Evolutionary conservation across 2,329 filamentous ascomycete species (phyloP).

Genomic region (Alternaria rosae): DNA sequence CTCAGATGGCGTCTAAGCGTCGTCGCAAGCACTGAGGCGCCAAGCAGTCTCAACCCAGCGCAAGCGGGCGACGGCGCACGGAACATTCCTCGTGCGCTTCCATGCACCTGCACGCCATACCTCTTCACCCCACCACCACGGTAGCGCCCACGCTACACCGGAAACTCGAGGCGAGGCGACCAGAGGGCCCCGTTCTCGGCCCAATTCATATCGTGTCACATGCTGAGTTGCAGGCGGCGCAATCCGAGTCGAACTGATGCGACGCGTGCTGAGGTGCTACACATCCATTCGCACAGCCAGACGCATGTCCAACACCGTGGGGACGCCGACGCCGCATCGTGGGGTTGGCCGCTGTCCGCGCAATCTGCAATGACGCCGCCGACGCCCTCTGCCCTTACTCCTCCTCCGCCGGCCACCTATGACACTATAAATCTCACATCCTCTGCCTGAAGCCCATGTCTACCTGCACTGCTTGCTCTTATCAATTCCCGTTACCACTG

Average conservation of each 20-base stretch:
- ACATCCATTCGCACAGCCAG: constrained; percentile 27
- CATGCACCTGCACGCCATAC: constrained; percentile 9
- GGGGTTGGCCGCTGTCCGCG: constrained; percentile 12
- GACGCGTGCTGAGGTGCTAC: constrained; percentile 22
- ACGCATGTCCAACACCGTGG: constrained; percentile 18
- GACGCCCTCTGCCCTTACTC: constrained; percentile 5
- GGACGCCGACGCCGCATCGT: constrained; percentile 17
- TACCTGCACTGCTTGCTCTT: constrained; percentile 2
- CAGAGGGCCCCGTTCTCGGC: constrained; percentile 10
- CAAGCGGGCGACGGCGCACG: constrained; percentile 14
- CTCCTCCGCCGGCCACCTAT: background rate
- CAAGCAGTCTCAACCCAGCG: constrained; percentile 4
- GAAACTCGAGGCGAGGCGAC: constrained; percentile 6
- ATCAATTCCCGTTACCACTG: constrained; percentile 16
- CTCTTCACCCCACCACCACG: background rate
- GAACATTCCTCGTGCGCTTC: constrained; percentile 21
- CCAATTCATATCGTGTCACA: constrained; percentile 20
- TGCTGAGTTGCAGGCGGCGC: constrained; percentile 11
- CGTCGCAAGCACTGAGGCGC: constrained; percentile 11
- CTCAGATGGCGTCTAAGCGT: background rate
- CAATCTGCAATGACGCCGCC: background rate
- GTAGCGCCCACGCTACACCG: constrained; percentile 5
- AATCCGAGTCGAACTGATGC: constrained; percentile 5
- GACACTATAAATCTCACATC: constrained; percentile 6
- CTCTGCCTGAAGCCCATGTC: background rate